Base-by-base conservation (phyloP, 306 rosid genomes). In the Cicer yamashitae region DNA sequence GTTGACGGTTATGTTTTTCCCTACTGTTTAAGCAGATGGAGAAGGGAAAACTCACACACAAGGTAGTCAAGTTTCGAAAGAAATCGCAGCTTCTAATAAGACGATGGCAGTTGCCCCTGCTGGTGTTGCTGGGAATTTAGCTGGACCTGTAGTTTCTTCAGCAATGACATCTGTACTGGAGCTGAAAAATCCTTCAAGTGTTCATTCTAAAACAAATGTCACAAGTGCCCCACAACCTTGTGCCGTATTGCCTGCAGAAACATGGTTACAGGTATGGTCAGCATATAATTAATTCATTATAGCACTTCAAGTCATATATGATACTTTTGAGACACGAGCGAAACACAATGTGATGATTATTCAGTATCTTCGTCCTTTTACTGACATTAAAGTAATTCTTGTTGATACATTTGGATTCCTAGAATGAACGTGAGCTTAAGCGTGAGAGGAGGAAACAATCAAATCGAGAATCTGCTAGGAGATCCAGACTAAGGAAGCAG, bases 401-500 rank as follows among this genome's bases (percentile, higher is more conserved):
- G 66, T 76, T 63, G 72, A 38, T 71, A 13, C 77, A 70, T 58
- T 59, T 76, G 58, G 77, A 67, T 67, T 78, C 10, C 50, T 7
- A 94, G 98, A 91, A 85, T 87, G 97, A 94, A 6, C 86, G 96
- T 22, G 98, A 94, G 76, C 78, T 85, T 34, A 94, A 94, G 76
- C 87, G 96, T 8, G 98, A 94, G 82, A 90, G 89, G 85, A 87
- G 98, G 82, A 94, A 94, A 83, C 98, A 94, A 80, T 94, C 98
- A 10, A 94, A 94, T 71, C 84, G 98, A 60, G 98, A 94, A 81
- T 94, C 98, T 52, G 98, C 98, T 64, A 86, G 98, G 80, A 83
- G 98, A 73, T 94, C 98, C 47, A 90, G 98, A 83, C 76, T 94
- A 76, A 88, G 98, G 88, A 94, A 94, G 87, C 98, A 94, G 97